Evolutionary conservation across 2,329 filamentous ascomycete species (phyloP), one percentile per base, ranked within the genome.

Genomic region (Ophiocordyceps polyrhachis-furcata): DNA sequence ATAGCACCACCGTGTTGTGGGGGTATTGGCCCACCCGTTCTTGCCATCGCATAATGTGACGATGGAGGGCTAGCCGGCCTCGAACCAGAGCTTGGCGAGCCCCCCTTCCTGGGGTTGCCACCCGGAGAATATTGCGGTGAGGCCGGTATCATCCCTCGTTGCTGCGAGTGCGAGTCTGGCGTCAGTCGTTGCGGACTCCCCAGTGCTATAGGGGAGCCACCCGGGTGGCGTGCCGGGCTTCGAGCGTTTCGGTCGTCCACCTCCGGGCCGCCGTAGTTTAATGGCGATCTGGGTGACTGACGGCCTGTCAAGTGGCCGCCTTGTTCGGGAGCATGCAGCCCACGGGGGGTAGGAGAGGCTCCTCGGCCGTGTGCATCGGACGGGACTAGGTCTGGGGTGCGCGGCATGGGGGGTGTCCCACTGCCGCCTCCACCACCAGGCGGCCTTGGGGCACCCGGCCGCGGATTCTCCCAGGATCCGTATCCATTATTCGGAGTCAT

Each of bases 81-180:
- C 4, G 54, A 48, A 6, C 52, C 50, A 44, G 47, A 52, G 8
- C 52, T 54, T 7, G 55, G 37, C 20, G 69, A 65, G 49, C 69
- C 70, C 41, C 70, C 67, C 0, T 79, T 77, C 2, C 35, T 7
- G 35, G 69, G 64, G 43, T 67, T 70, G 37, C 81, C 71, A 43
- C 72, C 71, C 55, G 85, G 81, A 1, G 67, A 63, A 57, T 75
- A 73, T 38, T 72, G 54, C 15, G 77, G 71, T n/a, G 35, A 38
- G 9, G 35, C 17, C 35, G 35, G 35, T n/a, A 19, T 38, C 35
- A 38, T 38, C 9, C 35, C 81, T 49, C 85, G 78, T 52, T 89
- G 81, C 53, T 86, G 77, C 6, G 94, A 85, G 62, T 81, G 93
- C 53, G 93, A 78, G 58, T 94, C 85, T 0, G 86, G 71, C 5